These are phyloP conservation scores for Hypoxylon sp. DNA, from an alignment of 2,329 filamentous ascomycete species.

Conservation along the genomic window DNA sequence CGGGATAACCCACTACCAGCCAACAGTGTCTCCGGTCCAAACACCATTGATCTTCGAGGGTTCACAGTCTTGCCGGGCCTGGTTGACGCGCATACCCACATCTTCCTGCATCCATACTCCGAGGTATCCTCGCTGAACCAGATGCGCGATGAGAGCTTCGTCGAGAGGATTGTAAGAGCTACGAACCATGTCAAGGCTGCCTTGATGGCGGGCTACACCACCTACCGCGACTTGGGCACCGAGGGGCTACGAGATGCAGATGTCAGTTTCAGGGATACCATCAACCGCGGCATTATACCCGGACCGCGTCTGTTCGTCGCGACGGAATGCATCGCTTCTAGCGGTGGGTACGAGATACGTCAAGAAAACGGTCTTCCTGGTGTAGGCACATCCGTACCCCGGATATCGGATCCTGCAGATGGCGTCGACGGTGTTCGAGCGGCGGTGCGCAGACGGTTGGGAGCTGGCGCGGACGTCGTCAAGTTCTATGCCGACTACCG, in stretches of 20 bases:
- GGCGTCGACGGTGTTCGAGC: conserved; percentile 61
- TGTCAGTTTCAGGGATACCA: conserved; percentile 64
- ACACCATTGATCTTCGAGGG: conserved; percentile 65
- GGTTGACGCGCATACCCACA: conserved; percentile 68
- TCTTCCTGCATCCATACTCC: conserved; percentile 66
- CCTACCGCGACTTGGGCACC: conserved; percentile 68
- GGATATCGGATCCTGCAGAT: conserved; percentile 61
- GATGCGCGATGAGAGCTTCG: conserved; percentile 69
- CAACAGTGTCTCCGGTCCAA: conserved; percentile 24
- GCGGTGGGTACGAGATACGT: conserved; percentile 63
- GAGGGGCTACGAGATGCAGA: conserved; percentile 65
- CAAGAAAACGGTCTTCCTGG: conserved; percentile 58
- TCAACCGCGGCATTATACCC: conserved; percentile 66
- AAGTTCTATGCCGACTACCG: conserved; percentile 67
- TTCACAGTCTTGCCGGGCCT: conserved; percentile 65
- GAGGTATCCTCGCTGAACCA: conserved; percentile 56
- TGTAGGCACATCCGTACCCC: conserved; percentile 52
- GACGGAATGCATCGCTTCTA: conserved; percentile 64
- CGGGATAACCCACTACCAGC: conserved; percentile 27
- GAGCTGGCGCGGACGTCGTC: conserved; percentile 64
- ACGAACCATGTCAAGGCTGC: conserved; percentile 66
- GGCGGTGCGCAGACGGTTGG: conserved; percentile 62
- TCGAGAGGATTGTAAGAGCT: conserved; percentile 68
- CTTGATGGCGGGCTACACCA: conserved; percentile 70
- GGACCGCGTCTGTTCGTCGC: conserved; percentile 69